phyloP scores from a whole-genome alignment of 1,284 basidiomycete species.

The Cutaneotrichosporon sp. region DNA sequence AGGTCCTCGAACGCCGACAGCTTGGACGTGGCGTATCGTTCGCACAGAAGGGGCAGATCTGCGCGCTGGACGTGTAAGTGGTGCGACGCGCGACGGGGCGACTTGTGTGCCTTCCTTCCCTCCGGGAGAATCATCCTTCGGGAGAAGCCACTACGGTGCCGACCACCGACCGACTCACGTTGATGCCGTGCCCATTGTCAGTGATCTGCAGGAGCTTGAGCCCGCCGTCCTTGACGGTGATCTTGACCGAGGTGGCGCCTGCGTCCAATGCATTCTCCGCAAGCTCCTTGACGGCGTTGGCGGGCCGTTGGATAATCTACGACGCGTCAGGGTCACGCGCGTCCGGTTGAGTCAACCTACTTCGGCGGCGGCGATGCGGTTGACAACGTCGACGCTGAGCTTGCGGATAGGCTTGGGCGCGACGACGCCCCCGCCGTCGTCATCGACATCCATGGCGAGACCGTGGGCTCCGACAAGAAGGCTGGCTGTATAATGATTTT shows the following conservation, averaged over 20 bases:
- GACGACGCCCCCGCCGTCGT: neutral
- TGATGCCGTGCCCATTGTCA: constrained; percentile 93
- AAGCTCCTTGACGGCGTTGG: constrained; percentile 94
- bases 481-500: too few relatives aligned
- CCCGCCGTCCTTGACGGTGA: constrained; percentile 92
- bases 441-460: neutral
- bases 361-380: constrained; percentile 60
- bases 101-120: neutral
- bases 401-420: constrained; percentile 43
- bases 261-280: constrained; percentile 95
- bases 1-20: constrained; percentile 82
- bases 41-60: constrained; percentile 86
- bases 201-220: constrained; percentile 93
- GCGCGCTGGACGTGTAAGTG: constrained; percentile 50
- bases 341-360: constrained; percentile 31
- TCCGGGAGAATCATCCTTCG: neutral
- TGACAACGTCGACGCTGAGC: constrained; percentile 54
- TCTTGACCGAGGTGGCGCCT: constrained; percentile 75
- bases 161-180: constrained; percentile 53
- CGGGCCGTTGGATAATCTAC: constrained; percentile 94
- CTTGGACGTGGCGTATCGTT: constrained; percentile 95
- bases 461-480: too few relatives aligned
- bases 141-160: neutral
- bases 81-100: too few relatives aligned
- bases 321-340: neutral